Conservation (phyloP, 2,329 filamentous ascomycete species). For the Fusarium hostae region DNA sequence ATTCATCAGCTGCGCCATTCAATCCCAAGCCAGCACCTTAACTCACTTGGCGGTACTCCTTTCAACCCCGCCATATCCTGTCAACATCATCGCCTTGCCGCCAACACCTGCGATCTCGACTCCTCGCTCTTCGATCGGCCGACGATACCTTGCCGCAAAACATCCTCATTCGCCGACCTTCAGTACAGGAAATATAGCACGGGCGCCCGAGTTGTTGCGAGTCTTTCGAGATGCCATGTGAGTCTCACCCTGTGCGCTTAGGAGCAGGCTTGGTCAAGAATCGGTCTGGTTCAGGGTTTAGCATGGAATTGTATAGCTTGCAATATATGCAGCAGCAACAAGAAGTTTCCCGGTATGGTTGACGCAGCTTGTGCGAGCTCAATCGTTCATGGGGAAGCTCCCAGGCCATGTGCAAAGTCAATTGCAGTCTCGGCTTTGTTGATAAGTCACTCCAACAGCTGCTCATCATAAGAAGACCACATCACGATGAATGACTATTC, state of each 20-base stretch:
- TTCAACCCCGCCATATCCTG: slow-evolving; percentile 43
- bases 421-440: slow-evolving; percentile 34
- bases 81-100: slow-evolving; percentile 28
- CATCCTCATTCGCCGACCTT: slow-evolving; percentile 26
- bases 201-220: slow-evolving; percentile 41
- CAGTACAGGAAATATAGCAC: slow-evolving; percentile 33
- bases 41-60: slow-evolving; percentile 29
- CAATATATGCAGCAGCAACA: neutral
- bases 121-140: slow-evolving; percentile 33
- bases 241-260: slow-evolving; percentile 42
- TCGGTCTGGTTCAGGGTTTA: slow-evolving; percentile 3
- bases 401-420: slow-evolving; percentile 25
- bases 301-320: slow-evolving; percentile 23
- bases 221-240: slow-evolving; percentile 53
- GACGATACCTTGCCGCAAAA: slow-evolving; percentile 23
- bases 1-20: slow-evolving; percentile 31
- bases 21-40: slow-evolving; percentile 19
- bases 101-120: slow-evolving; percentile 32
- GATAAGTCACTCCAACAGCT: slow-evolving; percentile 14
- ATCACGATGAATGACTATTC: slow-evolving; percentile 6
- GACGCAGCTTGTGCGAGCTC: slow-evolving; percentile 16
- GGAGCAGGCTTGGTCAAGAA: slow-evolving; percentile 10
- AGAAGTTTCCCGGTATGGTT: slow-evolving; percentile 15
- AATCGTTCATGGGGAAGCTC: slow-evolving; percentile 6
- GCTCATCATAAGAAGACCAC: slow-evolving; percentile 3